Percentiles rank a stretch among this genome's conserved stretches.
phyloP scores from a whole-genome alignment of 2,329 filamentous ascomycete species.

The Thermoascus crustaceus region DNA sequence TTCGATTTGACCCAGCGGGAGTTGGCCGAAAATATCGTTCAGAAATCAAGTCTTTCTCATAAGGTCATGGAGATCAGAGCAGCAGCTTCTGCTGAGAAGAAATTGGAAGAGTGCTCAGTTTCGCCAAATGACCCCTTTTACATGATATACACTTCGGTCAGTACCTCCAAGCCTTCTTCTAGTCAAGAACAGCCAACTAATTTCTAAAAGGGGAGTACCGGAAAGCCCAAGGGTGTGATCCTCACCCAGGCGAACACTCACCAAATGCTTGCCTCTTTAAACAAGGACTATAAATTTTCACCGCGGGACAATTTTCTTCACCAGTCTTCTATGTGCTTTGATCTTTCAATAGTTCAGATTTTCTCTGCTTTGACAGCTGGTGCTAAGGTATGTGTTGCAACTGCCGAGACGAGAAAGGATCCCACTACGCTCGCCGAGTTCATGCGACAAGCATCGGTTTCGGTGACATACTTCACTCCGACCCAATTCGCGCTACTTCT shows the following conservation, averaged over 20 bases:
- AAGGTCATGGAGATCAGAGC: neutral
- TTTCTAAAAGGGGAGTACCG: slow-evolving; percentile 12
- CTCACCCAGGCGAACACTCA: slow-evolving; percentile 13
- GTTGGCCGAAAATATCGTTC: slow-evolving; percentile 7
- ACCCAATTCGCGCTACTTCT: slow-evolving; percentile 14
- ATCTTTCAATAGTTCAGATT: slow-evolving; percentile 14
- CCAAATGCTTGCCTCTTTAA: slow-evolving; percentile 14
- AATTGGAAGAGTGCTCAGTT: neutral
- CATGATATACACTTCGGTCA: slow-evolving; percentile 16
- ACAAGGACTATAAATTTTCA: slow-evolving; percentile 9
- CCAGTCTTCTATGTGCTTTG: slow-evolving; percentile 11
- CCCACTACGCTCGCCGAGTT: slow-evolving; percentile 13
- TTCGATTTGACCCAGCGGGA: slow-evolving; percentile 6
- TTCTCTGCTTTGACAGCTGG: slow-evolving; percentile 13
- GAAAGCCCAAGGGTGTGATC: slow-evolving; percentile 36
- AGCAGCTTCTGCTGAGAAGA: slow-evolving; percentile 1
- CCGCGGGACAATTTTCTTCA: slow-evolving; percentile 10
- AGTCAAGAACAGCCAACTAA: neutral
- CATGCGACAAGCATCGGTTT: slow-evolving; percentile 11
- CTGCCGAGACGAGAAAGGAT: slow-evolving; percentile 11
- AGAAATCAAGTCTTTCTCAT: neutral
- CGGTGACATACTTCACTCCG: slow-evolving; percentile 15
- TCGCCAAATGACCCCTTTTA: slow-evolving; percentile 13
- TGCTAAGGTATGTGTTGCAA: slow-evolving; percentile 12
- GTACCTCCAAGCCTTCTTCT: slow-evolving; percentile 3